Evolutionary conservation across 345 rosid species (phyloP).

Genomic region (Linum lewisii): DNA sequence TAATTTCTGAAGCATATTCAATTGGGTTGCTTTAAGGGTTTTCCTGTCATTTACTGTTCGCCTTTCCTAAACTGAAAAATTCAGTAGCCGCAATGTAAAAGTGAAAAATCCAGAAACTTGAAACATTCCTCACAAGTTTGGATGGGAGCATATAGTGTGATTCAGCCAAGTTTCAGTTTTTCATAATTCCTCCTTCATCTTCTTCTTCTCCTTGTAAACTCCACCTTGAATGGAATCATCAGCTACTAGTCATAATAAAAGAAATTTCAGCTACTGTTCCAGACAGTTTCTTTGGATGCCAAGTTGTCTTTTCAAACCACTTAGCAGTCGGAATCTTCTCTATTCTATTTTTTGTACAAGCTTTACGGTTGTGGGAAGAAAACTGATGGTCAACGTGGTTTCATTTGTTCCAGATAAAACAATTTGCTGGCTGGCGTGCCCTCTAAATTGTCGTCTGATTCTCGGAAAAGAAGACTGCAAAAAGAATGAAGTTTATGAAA

Average conservation of each 20-base stretch:
- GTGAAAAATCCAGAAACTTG: background rate
- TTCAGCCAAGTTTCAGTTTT: slow-evolving; percentile 1
- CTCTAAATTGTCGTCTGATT: slow-evolving; percentile 6
- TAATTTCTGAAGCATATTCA: background rate
- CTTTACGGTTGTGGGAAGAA: background rate
- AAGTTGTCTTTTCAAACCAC: background rate
- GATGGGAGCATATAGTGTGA: too few relatives aligned
- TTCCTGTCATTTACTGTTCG: background rate
- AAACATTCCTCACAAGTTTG: background rate
- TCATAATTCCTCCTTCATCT: slow-evolving; percentile 11
- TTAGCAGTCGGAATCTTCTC: background rate
- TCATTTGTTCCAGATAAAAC: background rate
- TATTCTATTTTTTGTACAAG: too few relatives aligned
- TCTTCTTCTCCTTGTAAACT: background rate
- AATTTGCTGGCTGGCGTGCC: slow-evolving; percentile 11
- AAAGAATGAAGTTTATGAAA: slow-evolving; percentile 90
- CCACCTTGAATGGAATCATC: background rate
- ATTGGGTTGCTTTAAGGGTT: background rate
- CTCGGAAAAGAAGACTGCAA: slow-evolving; percentile 15
- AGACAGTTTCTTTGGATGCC: background rate
- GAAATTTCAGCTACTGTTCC: too few relatives aligned
- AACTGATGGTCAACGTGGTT: background rate
- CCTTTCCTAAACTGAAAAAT: background rate
- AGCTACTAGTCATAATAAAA: too few relatives aligned
- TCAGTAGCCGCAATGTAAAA: background rate